Evolutionary conservation across 768 basidiomycete species (phyloP), one percentile per base, ranked within the genome.

Genomic region (Panaeolus cyanescens): DNA sequence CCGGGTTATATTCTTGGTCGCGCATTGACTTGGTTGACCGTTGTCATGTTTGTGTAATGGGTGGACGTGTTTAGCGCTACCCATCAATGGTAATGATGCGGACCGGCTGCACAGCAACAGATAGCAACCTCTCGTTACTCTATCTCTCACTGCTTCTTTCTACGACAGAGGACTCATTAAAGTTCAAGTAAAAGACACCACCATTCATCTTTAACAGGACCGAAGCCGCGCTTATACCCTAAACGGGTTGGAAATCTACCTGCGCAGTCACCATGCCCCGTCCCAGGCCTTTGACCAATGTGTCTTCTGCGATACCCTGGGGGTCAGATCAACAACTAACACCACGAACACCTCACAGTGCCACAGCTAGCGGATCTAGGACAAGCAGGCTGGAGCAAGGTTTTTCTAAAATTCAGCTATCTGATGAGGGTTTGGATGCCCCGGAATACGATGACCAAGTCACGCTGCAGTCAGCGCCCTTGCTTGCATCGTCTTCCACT

Each of bases 361-460:
- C 45, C 15, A 66, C 61, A 25, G 32, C 53, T 32, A 60, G 45
- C 34, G 70, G 70, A 42, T 84, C 85, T 33, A 83, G 83, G 63
- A 79, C 85, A 39, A 86, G 85, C 54, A 78, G 80, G 68, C 80
- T 80, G 54, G 84, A 87, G 67, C 83, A 85, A 67, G 82, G 77
- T 8, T 79, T 80, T 68, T 77, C 79, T 8, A 80, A 80, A 50
- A 67, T 77, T n/a, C 84, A 85, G 59, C 74, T 83, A 13, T 73
- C 80, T 20, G 75, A 81, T 59, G 63, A 67, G 20, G 74, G 77
- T 37, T 76, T 79, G 20, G 72, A 74, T 34, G 76, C 79, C 55
- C 71, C 76, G 58, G 76, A 79, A 60, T 50, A 50, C 19, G 74
- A 74, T 37, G 73, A 76, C 50, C 66, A 64, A 45, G 71, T 71